These are phyloP conservation scores for Chlamydomonas schloesseri DNA, from an alignment of 139 green algal genomes.

Conservation along the genomic window DNA sequence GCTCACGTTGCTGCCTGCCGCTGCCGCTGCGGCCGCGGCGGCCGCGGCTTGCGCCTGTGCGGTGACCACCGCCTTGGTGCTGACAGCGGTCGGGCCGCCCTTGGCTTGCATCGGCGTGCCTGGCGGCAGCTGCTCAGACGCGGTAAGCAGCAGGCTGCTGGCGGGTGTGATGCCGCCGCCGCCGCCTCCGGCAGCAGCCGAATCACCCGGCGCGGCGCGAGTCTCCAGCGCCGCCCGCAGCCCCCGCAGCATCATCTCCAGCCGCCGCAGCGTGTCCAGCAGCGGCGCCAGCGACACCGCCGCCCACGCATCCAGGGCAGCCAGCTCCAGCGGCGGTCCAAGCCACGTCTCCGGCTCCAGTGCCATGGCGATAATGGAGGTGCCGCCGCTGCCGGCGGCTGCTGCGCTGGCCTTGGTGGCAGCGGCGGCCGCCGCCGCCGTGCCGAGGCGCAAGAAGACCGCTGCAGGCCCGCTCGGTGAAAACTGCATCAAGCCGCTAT, in stretches of 20 bases:
- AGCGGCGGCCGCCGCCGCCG: too few relatives aligned
- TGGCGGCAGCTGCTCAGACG: too few relatives aligned
- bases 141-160: neutral
- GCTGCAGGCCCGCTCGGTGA: too few relatives aligned
- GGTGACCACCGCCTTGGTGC: too few relatives aligned
- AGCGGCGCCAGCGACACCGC: neutral
- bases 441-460: too few relatives aligned
- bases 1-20: neutral
- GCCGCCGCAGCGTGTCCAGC: neutral
- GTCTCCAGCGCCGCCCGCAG: slow-evolving; percentile 15
- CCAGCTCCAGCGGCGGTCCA: slow-evolving; percentile 7
- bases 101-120: too few relatives aligned
- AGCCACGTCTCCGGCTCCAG: too few relatives aligned
- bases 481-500: too few relatives aligned
- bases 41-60: neutral
- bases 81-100: too few relatives aligned
- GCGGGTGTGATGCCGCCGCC: neutral
- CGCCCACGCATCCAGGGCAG: slow-evolving; percentile 3
- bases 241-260: slow-evolving; percentile 18
- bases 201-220: neutral
- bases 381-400: too few relatives aligned
- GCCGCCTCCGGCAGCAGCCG: neutral
- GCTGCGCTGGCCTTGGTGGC: too few relatives aligned
- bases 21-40: neutral
- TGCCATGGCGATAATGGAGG: neutral